Percentiles rank a stretch among this genome's conserved stretches.
Conservation (phyloP, 805 yeast species). For the Lipomyces sp. region DNA sequence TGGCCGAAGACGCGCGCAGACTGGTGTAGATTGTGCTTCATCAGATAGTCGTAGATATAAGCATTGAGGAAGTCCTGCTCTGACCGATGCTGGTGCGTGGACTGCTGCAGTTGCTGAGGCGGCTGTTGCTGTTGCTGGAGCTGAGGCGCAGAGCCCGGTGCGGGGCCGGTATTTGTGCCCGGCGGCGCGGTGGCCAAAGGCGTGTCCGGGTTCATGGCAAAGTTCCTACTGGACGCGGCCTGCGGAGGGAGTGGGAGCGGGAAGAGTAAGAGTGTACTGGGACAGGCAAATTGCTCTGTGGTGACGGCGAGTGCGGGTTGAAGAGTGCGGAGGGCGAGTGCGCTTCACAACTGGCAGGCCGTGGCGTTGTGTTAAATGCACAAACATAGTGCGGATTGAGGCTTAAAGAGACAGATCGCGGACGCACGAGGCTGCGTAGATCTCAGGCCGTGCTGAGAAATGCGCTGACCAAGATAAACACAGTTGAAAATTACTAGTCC, state of each 20-base stretch:
- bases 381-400: background rate
- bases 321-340: constrained; percentile 2
- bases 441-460: constrained; percentile 4
- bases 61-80: constrained; percentile 59
- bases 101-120: constrained; percentile 29
- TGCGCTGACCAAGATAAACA: background rate
- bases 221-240: constrained; percentile 8
- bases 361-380: constrained; percentile 1
- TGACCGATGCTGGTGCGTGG: constrained; percentile 27
- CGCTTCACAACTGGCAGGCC: constrained; percentile 3
- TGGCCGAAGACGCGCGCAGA: constrained; percentile 75
- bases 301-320: background rate
- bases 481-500: background rate
- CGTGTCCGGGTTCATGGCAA: constrained; percentile 30
- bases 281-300: background rate
- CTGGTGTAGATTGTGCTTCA: constrained; percentile 70
- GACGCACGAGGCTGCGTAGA: background rate
- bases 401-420: background rate
- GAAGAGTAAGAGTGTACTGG: background rate
- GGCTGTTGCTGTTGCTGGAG: constrained; percentile 19
- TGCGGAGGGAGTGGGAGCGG: constrained; percentile 3
- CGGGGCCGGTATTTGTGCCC: constrained; percentile 18
- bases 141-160: constrained; percentile 25
- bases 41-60: constrained; percentile 81
- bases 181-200: constrained; percentile 28